A percentile compares a stretch with the other conserved stretches of the same genome.
Evolutionary conservation across 73 alveolate genomes (phyloP).

Genomic region (Paramecium sexaurelia): DNA sequence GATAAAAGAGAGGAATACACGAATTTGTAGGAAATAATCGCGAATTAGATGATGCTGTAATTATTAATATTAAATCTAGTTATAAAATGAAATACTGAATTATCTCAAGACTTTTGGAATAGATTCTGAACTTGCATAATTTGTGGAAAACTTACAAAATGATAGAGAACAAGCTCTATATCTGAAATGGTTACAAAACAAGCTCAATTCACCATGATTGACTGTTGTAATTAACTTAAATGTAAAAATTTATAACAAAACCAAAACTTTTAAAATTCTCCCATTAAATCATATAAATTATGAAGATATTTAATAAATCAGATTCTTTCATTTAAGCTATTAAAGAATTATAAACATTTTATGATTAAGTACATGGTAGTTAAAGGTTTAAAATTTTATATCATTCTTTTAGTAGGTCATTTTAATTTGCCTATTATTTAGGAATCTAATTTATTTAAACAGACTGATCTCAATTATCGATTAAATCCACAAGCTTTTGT

Average conservation of each 20-base stretch:
- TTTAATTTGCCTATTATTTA: background rate
- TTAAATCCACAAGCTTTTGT: background rate
- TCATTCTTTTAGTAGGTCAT: background rate
- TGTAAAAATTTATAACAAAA: background rate
- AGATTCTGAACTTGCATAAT: slow-evolving; percentile 86
- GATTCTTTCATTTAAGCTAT: slow-evolving; percentile 8
- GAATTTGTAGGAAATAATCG: slow-evolving; percentile 85
- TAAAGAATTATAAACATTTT: background rate
- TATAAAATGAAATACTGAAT: slow-evolving; percentile 74
- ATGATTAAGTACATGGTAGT: background rate
- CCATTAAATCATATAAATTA: background rate
- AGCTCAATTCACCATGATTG: background rate
- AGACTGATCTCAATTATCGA: slow-evolving; percentile 20
- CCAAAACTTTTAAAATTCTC: background rate
- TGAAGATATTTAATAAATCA: background rate
- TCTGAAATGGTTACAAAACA: slow-evolving; percentile 83
- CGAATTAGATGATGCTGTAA: slow-evolving; percentile 69
- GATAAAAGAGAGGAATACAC: slow-evolving; percentile 68
- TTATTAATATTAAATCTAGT: background rate
- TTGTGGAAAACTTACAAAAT: slow-evolving; percentile 78
- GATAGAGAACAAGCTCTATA: slow-evolving; percentile 90
- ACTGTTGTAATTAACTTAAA: background rate
- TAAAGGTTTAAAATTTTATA: background rate
- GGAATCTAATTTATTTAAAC: background rate
- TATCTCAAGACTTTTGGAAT: slow-evolving; percentile 86